Evolutionary conservation across 371 early-diverging fungal genomes (phyloP).

Genomic region (Synchytrium microbalum): DNA sequence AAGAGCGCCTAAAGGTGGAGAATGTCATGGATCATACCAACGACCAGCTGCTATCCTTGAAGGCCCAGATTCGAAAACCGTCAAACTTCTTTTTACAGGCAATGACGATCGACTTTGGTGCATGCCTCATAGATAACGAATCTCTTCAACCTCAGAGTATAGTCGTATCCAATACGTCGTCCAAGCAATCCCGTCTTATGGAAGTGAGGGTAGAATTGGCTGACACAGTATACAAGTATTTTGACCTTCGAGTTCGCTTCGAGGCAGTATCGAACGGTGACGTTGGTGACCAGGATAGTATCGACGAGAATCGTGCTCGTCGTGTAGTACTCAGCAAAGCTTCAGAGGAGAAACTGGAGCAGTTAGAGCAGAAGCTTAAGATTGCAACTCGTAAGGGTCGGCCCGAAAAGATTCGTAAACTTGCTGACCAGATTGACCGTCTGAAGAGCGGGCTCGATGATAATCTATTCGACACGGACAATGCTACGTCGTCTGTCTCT

Average conservation of each 20-base stretch:
- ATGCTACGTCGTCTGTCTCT: not conserved
- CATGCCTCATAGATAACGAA: slow-evolving; percentile 49
- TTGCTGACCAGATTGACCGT: slow-evolving; percentile 64
- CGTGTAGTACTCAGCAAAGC: slow-evolving; percentile 56
- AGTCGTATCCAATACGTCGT: slow-evolving; percentile 68
- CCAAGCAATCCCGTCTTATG: slow-evolving; percentile 67
- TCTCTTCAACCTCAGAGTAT: slow-evolving; percentile 41
- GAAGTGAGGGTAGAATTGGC: slow-evolving; percentile 70
- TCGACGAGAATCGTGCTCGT: slow-evolving; percentile 29
- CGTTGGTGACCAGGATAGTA: slow-evolving; percentile 53
- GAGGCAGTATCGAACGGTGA: not conserved
- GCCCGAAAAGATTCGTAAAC: slow-evolving; percentile 81
- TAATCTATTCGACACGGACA: slow-evolving; percentile 2
- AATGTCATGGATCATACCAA: slow-evolving; percentile 84
- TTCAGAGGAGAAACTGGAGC: slow-evolving; percentile 90
- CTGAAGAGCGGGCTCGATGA: slow-evolving; percentile 26
- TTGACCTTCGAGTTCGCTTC: slow-evolving; percentile 30
- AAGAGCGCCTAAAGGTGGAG: slow-evolving; percentile 80
- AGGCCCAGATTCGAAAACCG: slow-evolving; percentile 86
- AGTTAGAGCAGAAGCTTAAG: slow-evolving; percentile 92
- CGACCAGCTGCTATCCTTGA: slow-evolving; percentile 70
- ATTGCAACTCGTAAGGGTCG: slow-evolving; percentile 89
- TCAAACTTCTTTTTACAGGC: slow-evolving; percentile 79
- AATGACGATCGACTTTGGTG: slow-evolving; percentile 68
- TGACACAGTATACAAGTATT: slow-evolving; percentile 57